phyloP scores from a whole-genome alignment of 2,329 filamentous ascomycete species.

The Aspergillus thermomutatus region DNA sequence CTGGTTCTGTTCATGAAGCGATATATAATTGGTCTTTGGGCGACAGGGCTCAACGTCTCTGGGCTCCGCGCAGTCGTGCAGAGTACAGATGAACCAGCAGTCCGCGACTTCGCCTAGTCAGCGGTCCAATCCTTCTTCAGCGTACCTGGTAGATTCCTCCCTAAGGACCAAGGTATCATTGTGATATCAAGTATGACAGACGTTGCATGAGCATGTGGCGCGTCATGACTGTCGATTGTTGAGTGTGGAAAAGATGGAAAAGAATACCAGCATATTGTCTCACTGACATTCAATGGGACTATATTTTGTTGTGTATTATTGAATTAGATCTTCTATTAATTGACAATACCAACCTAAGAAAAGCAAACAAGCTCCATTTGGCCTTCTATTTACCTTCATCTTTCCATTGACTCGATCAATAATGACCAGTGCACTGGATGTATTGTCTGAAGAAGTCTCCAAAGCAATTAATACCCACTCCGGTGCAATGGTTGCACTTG shows the following conservation, averaged over 20 bases:
- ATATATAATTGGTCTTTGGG: no score
- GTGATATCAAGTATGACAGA: background rate
- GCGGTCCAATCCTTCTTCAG: background rate
- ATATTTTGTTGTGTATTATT: background rate
- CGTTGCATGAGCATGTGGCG: constrained; percentile 7
- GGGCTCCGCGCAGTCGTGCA: background rate
- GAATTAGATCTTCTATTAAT: background rate
- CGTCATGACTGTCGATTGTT: background rate
- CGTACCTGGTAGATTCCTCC: no score
- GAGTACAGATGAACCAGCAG: background rate
- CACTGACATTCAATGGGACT: no score
- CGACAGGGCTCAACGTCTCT: background rate
- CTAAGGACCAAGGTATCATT: background rate
- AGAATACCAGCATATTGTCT: background rate
- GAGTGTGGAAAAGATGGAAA: no score
- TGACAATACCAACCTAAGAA: background rate
- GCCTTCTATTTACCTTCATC: background rate
- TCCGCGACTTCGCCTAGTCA: background rate
- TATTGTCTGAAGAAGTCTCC: background rate
- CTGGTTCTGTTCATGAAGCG: background rate
- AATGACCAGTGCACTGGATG: background rate
- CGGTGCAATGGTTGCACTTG: constrained; percentile 4
- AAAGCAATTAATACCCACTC: constrained; percentile 2
- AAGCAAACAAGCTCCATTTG: background rate
- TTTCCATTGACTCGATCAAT: background rate